Evolutionary conservation across 495 filamentous ascomycete species (phyloP).

Genomic region (Penicillium cinerascens): DNA sequence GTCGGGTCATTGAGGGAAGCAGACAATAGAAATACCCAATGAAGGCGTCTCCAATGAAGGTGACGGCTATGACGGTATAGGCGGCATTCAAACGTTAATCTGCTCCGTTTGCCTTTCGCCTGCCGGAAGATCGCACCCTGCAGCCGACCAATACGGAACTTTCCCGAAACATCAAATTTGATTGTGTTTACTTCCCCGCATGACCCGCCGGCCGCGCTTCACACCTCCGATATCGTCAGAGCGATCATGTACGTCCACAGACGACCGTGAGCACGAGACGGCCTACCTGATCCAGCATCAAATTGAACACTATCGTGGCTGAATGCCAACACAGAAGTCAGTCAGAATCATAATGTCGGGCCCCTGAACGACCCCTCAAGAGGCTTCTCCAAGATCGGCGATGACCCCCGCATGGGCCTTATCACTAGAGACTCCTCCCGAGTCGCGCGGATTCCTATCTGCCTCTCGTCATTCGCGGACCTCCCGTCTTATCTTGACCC

Average conservation of each 20-base stretch:
- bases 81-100: background rate
- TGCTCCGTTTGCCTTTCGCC: background rate
- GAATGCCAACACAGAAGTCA: background rate
- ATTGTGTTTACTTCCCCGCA: background rate
- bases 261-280: background rate
- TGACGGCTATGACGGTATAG: background rate
- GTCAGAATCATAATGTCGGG: background rate
- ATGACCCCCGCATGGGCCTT: constrained; percentile 18
- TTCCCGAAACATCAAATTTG: background rate
- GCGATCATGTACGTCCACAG: background rate
- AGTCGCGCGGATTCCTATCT: background rate
- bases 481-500: constrained; percentile 10
- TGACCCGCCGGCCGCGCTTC: too few species aligned
- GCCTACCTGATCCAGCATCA: background rate
- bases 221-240: background rate
- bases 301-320: background rate
- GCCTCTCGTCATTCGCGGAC: constrained; percentile 8
- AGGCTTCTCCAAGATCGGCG: constrained; percentile 8
- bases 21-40: background rate
- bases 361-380: background rate
- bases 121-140: background rate
- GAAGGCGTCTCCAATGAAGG: background rate
- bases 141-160: background rate
- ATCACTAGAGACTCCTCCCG: constrained; percentile 7
- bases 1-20: background rate